A percentile compares a stretch with the other conserved stretches of the same genome.
Evolutionary conservation across 2,329 filamentous ascomycete species (phyloP).

Genomic region (Cytospora chrysosperma): DNA sequence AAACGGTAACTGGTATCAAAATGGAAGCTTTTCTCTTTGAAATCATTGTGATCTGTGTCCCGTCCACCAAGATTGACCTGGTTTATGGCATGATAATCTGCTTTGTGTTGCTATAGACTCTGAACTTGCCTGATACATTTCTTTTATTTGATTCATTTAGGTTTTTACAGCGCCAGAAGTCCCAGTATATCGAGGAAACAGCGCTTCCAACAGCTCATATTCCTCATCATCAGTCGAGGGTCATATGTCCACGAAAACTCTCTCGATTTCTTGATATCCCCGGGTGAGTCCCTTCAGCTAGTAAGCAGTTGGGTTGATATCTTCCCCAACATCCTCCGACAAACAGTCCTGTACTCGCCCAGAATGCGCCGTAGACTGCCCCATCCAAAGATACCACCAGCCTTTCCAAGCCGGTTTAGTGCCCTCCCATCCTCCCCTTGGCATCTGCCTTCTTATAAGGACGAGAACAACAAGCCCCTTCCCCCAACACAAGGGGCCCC

Average conservation of each 20-base stretch:
- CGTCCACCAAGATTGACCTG: background rate
- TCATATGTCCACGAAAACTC: background rate
- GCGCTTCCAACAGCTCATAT: background rate
- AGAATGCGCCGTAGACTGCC: no score
- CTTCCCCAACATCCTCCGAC: background rate
- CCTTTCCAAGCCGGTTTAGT: background rate
- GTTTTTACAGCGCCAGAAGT: background rate
- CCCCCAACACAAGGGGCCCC: no score
- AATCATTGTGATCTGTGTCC: background rate
- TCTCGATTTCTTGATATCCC: background rate
- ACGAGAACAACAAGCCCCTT: no score
- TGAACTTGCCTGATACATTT: background rate
- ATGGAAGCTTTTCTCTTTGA: background rate
- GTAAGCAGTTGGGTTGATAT: no score
- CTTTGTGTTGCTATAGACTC: background rate
- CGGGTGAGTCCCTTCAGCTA: background rate
- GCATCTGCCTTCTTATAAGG: no score
- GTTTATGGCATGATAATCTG: background rate
- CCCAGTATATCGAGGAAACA: background rate
- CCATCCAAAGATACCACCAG: background rate
- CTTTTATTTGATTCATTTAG: background rate
- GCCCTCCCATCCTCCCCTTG: no score
- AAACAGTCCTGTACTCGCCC: background rate
- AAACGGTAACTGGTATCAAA: background rate
- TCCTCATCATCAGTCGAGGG: background rate